Evolutionary conservation across 2,329 filamentous ascomycete genomes (phyloP), one percentile per base, ranked within the genome.

Genomic region (Trichoderma sp.): DNA sequence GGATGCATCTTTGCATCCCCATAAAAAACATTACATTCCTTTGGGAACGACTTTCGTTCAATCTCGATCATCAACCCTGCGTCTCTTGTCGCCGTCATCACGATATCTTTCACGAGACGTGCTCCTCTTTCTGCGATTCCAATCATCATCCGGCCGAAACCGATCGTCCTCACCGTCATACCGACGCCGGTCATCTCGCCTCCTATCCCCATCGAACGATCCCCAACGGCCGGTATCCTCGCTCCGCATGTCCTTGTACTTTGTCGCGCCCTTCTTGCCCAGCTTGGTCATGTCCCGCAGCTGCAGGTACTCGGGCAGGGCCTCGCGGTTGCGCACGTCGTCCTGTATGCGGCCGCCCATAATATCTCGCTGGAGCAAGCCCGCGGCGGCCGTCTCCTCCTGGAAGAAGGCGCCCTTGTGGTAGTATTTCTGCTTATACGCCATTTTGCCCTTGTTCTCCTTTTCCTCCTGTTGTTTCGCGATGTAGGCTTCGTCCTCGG

Each of bases 361-460:
- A 75, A 98, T 86, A 79, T 98, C 93, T 61, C 96, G 87, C 78
- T 91, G 88, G 74, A 93, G 90, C 60, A 98, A 84, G 1, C 93
- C 93, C 74, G 93, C 90, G 18, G 89, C 90, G 76, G 91, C 89
- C 66, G 91, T 87, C 76, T 97, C 93, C 67, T 95, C 93, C 75
- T 92, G 92, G 85, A 93, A 98, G 84, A 98, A 99, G 18, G 96
- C 96, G 63, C 96, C 96, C 83, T 95, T 95, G 86, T 99, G 96
- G 82, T 93, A 95, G 84, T 98, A 99, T 80, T 95, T 94, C 79
- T 98, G 95, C 92, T 98, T 93, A 81, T 90, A 98, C 2, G 88
- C 88, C 86, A 96, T 93, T 82, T 95, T 92, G 68, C 94, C 94
- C 73, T 92, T 91, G 65, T 86, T 82, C 73, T 92, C 90, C 77